These are phyloP conservation scores for Colletotrichum endophyticum DNA, from an alignment of 2,329 filamentous ascomycete genomes.

Conservation along the genomic window DNA sequence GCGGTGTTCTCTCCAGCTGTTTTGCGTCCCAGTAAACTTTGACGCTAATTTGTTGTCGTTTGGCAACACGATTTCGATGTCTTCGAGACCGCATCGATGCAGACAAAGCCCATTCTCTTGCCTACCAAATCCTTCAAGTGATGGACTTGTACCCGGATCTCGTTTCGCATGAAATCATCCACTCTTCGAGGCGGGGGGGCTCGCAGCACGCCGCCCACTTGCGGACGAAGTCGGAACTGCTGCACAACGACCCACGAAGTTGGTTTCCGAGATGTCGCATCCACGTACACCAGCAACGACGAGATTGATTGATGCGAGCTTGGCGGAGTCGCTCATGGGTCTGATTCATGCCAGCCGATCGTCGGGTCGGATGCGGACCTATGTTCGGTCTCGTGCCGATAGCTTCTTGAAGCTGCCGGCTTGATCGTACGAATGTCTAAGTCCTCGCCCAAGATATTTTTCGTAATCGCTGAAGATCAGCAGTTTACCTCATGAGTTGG, in stretches of 20 bases:
- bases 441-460: background rate
- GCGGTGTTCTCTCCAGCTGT: background rate
- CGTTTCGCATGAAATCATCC: background rate
- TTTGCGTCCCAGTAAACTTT: background rate
- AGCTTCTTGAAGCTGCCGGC: background rate
- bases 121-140: background rate
- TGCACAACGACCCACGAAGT: background rate
- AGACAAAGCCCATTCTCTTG: background rate
- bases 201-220: background rate
- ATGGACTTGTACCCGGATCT: background rate
- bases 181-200: background rate
- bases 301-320: background rate
- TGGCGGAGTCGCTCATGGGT: background rate
- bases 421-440: background rate
- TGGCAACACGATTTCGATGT: background rate
- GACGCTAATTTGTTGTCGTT: background rate
- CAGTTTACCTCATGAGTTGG: background rate
- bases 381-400: background rate
- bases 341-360: background rate
- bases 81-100: background rate
- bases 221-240: background rate
- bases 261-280: background rate
- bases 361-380: background rate
- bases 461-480: background rate
- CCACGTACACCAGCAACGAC: background rate